These are phyloP conservation scores for Cystobasidiaceae sp. DNA, from an alignment of 1,284 basidiomycete species.

Conservation along the genomic window DNA sequence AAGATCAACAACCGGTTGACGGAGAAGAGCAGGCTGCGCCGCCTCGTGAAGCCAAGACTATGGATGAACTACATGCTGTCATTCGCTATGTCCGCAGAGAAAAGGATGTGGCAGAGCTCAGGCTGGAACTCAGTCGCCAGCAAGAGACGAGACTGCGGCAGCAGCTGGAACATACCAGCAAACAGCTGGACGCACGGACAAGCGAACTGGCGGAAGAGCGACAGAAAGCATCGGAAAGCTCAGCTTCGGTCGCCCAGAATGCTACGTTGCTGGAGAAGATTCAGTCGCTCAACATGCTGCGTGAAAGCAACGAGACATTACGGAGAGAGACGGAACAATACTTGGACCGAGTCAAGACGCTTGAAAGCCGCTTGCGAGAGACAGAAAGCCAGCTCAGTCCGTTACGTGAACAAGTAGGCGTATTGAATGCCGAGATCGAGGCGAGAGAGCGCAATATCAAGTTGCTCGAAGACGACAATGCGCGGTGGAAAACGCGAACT, in stretches of 20 bases:
- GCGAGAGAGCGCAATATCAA: slow-evolving; percentile 63
- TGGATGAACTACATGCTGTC: slow-evolving; percentile 62
- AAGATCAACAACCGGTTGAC: slow-evolving; percentile 52
- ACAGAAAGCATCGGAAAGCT: slow-evolving; percentile 62
- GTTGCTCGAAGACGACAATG: slow-evolving; percentile 70
- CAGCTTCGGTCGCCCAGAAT: slow-evolving; percentile 69
- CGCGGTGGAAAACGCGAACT: slow-evolving; percentile 79
- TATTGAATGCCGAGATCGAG: slow-evolving; percentile 67
- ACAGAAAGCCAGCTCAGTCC: slow-evolving; percentile 64
- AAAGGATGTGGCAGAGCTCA: slow-evolving; percentile 83
- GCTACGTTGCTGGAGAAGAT: slow-evolving; percentile 79
- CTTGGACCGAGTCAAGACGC: slow-evolving; percentile 59
- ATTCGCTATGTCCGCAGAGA: slow-evolving; percentile 78
- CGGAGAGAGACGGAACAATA: slow-evolving; percentile 67
- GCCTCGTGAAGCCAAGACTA: slow-evolving; percentile 11
- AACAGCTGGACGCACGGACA: slow-evolving; percentile 65
- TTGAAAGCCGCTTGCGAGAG: slow-evolving; percentile 61
- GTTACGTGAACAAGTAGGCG: slow-evolving; percentile 63
- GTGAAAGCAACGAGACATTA: slow-evolving; percentile 81
- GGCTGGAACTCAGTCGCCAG: slow-evolving; percentile 77
- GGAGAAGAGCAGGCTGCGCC: slow-evolving; percentile 29
- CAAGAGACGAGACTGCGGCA: slow-evolving; percentile 70
- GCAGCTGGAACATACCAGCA: slow-evolving; percentile 67
- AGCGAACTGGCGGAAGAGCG: slow-evolving; percentile 53
- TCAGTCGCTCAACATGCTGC: slow-evolving; percentile 75